Conservation (phyloP, 768 basidiomycete species). For the Cystobasidium tubakii region DNA sequence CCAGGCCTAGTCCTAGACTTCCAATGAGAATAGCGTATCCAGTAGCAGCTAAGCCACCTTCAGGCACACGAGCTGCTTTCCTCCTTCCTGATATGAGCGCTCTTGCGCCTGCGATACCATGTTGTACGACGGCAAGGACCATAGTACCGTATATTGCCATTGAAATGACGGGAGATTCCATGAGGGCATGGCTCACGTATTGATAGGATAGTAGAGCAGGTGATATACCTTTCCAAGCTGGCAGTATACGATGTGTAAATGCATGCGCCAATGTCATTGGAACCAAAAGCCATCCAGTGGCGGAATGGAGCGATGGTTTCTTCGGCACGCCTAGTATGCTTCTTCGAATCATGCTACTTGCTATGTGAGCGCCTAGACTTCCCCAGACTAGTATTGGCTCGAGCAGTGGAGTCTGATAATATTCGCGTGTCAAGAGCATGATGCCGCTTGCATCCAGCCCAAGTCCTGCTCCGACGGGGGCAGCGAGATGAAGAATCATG, state of each 20-base stretch:
- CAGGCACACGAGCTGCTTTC: constrained; percentile 13
- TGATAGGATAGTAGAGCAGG: constrained; percentile 43
- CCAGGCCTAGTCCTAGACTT: constrained; percentile 38
- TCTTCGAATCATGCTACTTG: constrained; percentile 36
- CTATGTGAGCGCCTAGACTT: constrained; percentile 37
- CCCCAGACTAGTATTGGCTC: constrained; percentile 42
- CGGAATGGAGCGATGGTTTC: constrained; percentile 26
- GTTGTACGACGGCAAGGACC: constrained; percentile 37
- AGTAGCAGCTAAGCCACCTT: constrained; percentile 35
- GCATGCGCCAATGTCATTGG: constrained; percentile 39
- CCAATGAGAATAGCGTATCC: constrained; percentile 33
- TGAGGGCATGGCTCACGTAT: constrained; percentile 41
- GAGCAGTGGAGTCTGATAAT: constrained; percentile 39
- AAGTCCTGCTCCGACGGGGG: constrained; percentile 38
- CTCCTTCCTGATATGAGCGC: neutral
- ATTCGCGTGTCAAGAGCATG: constrained; percentile 54
- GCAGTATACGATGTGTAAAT: constrained; percentile 43
- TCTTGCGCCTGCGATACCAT: constrained; percentile 40
- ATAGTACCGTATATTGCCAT: constrained; percentile 36
- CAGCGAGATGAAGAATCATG: constrained; percentile 54
- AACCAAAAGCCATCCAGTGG: constrained; percentile 42
- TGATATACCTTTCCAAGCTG: constrained; percentile 39
- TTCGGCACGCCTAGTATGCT: neutral
- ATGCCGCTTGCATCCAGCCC: constrained; percentile 89
- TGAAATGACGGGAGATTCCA: constrained; percentile 4